phyloP scores from a whole-genome alignment of 1,284 basidiomycete genomes.

The Phenoliferia sp. region DNA sequence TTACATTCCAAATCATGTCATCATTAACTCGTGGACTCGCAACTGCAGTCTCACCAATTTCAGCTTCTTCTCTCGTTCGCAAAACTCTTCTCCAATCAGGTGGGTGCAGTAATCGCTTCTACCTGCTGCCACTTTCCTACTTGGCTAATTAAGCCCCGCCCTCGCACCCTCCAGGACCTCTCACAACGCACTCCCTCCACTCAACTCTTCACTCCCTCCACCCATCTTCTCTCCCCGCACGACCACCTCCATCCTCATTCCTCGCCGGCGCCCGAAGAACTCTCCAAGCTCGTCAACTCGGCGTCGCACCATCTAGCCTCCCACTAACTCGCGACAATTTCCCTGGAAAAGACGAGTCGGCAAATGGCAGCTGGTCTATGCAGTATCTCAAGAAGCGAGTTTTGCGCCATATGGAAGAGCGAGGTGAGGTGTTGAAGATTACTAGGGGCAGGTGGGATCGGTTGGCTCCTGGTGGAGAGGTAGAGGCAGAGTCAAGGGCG shows the following conservation, averaged over 20 bases:
- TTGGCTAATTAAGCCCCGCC: too few species aligned
- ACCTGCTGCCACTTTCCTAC: too few species aligned
- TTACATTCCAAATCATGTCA: too few species aligned
- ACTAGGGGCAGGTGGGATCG: conserved; percentile 3
- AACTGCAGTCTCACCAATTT: too few species aligned
- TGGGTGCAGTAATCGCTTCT: too few species aligned
- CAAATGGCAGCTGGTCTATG: conserved; percentile 2
- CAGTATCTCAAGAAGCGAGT: conserved; percentile 12
- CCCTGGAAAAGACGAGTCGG: background rate
- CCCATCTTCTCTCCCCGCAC: conserved; percentile 8
- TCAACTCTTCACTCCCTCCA: conserved; percentile 3
- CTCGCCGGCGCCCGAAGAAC: background rate
- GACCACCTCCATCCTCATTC: background rate
- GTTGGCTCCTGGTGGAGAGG: background rate
- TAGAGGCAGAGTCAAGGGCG: background rate
- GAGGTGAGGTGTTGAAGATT: conserved; percentile 12
- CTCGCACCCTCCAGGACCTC: conserved; percentile 7
- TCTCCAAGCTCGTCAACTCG: background rate
- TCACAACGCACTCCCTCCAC: conserved; percentile 10
- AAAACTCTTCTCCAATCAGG: too few species aligned
- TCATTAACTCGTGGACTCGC: too few species aligned
- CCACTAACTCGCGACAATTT: background rate
- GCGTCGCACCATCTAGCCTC: background rate
- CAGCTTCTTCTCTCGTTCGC: too few species aligned
- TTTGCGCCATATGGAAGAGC: conserved; percentile 2